These are phyloP conservation scores for Chloropicon primus DNA, from an alignment of 139 green algal species.

Conservation along the genomic window DNA sequence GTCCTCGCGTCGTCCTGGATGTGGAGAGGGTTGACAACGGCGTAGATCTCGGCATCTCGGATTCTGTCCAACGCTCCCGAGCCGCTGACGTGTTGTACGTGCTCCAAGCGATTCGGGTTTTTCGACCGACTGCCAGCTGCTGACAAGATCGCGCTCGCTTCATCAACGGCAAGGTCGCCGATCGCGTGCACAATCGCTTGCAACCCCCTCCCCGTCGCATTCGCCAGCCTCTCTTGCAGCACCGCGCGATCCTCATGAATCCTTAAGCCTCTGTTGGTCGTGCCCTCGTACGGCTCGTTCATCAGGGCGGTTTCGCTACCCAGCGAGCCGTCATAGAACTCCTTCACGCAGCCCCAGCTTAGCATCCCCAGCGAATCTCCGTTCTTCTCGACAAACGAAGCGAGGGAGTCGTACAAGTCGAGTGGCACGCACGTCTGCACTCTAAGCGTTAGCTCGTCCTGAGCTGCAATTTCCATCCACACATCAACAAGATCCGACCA, in stretches of 20 bases:
- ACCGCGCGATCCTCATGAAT: constrained; percentile 5
- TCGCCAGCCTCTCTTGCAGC: constrained; percentile 1
- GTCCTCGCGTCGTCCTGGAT: constrained; percentile 16
- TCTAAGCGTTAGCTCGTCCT: constrained; percentile 21
- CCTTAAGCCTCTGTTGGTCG: constrained; percentile 3
- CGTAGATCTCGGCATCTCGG: constrained; percentile 8
- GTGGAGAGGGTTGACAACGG: constrained; percentile 54
- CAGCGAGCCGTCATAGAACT: constrained; percentile 55
- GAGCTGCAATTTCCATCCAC: constrained; percentile 4
- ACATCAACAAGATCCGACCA: not conserved
- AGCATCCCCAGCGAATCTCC: constrained; percentile 32
- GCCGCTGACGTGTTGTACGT: constrained; percentile 43
- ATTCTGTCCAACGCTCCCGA: constrained; percentile 6
- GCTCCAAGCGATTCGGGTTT: constrained; percentile 30
- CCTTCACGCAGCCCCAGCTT: constrained; percentile 51
- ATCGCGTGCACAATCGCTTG: constrained; percentile 60
- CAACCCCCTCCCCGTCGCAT: constrained; percentile 11
- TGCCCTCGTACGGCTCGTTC: constrained; percentile 11
- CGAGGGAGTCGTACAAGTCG: too few species aligned
- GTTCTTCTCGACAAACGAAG: constrained; percentile 9
- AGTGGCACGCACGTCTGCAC: constrained; percentile 4
- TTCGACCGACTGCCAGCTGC: not conserved
- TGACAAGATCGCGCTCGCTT: constrained; percentile 19
- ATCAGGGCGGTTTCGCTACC: constrained; percentile 51
- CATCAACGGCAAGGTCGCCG: constrained; percentile 52